phyloP scores from a whole-genome alignment of 1,139 yeast species.

The Nakaseomyces bracarensis region DNA sequence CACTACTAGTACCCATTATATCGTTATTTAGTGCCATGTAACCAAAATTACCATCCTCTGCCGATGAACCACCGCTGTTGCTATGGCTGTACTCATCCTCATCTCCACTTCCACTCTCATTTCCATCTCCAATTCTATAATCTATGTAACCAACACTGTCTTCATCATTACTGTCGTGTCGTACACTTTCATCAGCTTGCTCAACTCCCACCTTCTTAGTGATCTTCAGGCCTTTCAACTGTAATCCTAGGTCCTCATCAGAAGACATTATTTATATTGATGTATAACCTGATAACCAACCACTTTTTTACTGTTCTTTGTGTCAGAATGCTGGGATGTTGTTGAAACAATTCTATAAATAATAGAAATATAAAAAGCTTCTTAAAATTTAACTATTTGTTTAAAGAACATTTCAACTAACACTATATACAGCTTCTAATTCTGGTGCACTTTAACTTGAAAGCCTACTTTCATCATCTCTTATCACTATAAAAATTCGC shows the following conservation, averaged over 20 bases:
- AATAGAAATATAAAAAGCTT: not conserved
- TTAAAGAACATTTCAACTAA: too few relatives aligned
- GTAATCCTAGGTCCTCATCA: slow-evolving; percentile 24
- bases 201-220: slow-evolving; percentile 9
- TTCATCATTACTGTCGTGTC: not conserved
- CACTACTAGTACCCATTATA: not conserved
- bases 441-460: too few relatives aligned
- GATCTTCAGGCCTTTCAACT: slow-evolving; percentile 23
- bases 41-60: not conserved
- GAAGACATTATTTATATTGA: slow-evolving; percentile 14
- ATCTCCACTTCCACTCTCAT: not conserved
- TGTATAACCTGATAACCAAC: too few relatives aligned
- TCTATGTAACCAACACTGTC: slow-evolving; percentile 4
- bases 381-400: too few relatives aligned
- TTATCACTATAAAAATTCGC: too few relatives aligned
- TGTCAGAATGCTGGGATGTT: not conserved
- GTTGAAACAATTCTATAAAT: not conserved
- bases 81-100: not conserved
- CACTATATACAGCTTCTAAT: too few relatives aligned
- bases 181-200: not conserved
- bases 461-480: too few relatives aligned
- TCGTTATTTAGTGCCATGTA: not conserved
- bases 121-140: too few relatives aligned
- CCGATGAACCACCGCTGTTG: too few relatives aligned
- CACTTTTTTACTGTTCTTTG: too few relatives aligned